These are phyloP conservation scores for Iberis amara DNA, from an alignment of 441 rosid species.

Conservation along the genomic window DNA sequence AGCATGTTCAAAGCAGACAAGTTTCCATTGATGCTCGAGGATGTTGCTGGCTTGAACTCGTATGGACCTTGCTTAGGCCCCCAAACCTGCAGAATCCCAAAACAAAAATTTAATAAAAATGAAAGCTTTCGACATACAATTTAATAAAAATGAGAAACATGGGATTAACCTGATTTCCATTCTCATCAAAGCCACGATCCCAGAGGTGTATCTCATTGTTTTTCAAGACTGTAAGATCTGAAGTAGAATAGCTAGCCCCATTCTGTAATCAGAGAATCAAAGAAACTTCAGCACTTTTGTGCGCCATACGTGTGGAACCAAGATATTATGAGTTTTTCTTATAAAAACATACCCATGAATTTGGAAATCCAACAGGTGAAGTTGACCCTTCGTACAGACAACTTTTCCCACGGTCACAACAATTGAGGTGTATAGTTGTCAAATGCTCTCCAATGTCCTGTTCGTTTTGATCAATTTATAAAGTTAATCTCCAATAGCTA, in stretches of 20 bases:
- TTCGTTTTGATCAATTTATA: background rate
- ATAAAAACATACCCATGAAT: constrained; percentile 61
- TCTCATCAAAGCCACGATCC: constrained; percentile 82
- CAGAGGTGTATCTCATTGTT: constrained; percentile 77
- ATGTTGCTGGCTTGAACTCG: constrained; percentile 73
- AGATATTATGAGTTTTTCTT: background rate
- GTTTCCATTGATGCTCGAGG: constrained; percentile 41
- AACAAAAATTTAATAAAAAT: background rate
- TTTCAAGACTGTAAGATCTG: constrained; percentile 62
- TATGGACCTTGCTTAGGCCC: constrained; percentile 74
- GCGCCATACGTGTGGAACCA: background rate
- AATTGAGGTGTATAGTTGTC: constrained; percentile 71
- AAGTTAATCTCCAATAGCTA: too few species aligned
- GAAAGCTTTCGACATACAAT: background rate
- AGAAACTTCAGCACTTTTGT: too few species aligned
- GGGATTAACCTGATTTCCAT: constrained; percentile 60
- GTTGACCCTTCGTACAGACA: constrained; percentile 87
- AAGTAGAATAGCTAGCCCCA: constrained; percentile 53
- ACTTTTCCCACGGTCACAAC: constrained; percentile 80
- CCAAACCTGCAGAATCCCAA: constrained; percentile 58
- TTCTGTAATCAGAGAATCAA: constrained; percentile 30
- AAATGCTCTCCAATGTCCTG: constrained; percentile 89
- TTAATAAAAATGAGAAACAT: background rate
- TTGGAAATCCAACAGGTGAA: constrained; percentile 79
- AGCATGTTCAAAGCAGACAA: constrained; percentile 53